Evolutionary conservation across 331 rosid genomes (phyloP), one percentile per base, ranked within the genome.

Genomic region (Quercus tomentella): DNA sequence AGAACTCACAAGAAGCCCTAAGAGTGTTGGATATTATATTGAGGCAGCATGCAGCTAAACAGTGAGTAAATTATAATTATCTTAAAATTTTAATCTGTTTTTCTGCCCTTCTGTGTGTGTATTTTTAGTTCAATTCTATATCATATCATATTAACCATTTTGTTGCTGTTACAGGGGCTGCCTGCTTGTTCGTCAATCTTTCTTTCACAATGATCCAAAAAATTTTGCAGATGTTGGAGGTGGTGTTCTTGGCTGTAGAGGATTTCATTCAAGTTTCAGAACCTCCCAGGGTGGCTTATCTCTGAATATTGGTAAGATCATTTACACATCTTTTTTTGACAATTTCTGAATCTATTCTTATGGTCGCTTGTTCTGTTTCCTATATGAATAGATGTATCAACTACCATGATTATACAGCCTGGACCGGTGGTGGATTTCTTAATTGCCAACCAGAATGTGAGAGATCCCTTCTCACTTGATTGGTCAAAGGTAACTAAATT

Each of bases 181-280:
- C 77, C 86, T 96, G 2, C 97, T 96, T 26, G 99, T 96, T 43
- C 89, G 98, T 5, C 99, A 96, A 12, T 89, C 93, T 2, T 96
- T 88, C 56, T 96, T 96, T 72, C 98, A 91, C 72, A 90, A 93
- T 23, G 89, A 96, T 76, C 85, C 92, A 0, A 88, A 70, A 28
- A 88, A 76, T 68, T 93, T 82, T 57, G 72, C 88, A 2, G 94
- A 88, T 60, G 97, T 96, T 0, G 99, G 98, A 15, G 98, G 98
- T 23, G 98, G 99, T 9, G 98, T 96, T 8, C 92, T 91, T 8
- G 97, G 99, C 1, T 92, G 97, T 66, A 76, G 93, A 73, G 99
- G 99, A 11, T 91, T 96, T 58, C 99, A 96, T 71, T 93, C 99
- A 1, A 96, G 99, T 76, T 96, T 96, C 49, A 90, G 99, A 77